These are phyloP conservation scores for Musa itinerans DNA, from an alignment of 176 grass and related monocot species.

Conservation along the genomic window DNA sequence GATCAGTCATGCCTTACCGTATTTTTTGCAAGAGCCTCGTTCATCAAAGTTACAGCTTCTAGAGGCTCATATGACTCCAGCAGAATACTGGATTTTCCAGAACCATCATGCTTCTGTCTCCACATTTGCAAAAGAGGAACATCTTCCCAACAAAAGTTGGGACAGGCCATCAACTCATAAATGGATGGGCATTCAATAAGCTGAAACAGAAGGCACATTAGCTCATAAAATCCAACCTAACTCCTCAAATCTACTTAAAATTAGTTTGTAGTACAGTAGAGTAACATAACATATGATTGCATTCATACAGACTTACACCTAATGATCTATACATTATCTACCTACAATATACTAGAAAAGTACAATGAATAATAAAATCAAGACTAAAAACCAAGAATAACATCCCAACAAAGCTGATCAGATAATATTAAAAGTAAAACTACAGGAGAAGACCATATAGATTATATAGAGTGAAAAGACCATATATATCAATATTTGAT, in stretches of 20 bases:
- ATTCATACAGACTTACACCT: neutral
- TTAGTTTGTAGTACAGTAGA: neutral
- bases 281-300: neutral
- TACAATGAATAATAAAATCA: neutral
- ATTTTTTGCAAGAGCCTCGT: slow-evolving; percentile 78
- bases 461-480: neutral
- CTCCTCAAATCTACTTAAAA: neutral
- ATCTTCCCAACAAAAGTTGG: slow-evolving; percentile 60
- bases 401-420: neutral
- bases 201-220: slow-evolving; percentile 30
- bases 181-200: slow-evolving; percentile 96
- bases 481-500: too few species aligned
- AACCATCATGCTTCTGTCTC: slow-evolving; percentile 45
- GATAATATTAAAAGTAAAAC: neutral
- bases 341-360: neutral
- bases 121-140: slow-evolving; percentile 82
- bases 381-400: neutral
- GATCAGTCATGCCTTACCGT: slow-evolving; percentile 28
- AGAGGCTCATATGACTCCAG: slow-evolving; percentile 72
- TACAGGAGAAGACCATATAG: neutral
- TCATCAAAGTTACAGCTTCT: slow-evolving; percentile 69
- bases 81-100: slow-evolving; percentile 45
- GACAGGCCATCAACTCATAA: slow-evolving; percentile 76
- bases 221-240: neutral
- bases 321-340: neutral